A percentile compares a stretch with the other conserved stretches of the same genome.
Conservation (phyloP, 2,329 filamentous ascomycete genomes). For the Xylariomycetidae sp. region DNA sequence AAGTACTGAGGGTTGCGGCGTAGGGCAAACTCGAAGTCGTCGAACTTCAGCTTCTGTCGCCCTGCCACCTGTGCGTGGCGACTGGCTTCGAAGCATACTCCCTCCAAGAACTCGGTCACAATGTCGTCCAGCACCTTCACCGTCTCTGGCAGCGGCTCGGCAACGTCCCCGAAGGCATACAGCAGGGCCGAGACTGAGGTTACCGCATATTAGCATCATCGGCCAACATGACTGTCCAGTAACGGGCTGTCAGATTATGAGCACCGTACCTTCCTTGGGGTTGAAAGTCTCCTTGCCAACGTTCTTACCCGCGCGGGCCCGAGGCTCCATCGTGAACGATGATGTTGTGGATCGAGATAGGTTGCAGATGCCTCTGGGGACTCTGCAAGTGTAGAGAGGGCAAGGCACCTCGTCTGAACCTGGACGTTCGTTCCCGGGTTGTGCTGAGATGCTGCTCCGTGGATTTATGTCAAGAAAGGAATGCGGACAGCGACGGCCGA, state of each 20-base stretch:
- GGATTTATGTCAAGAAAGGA: too few relatives aligned
- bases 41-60: constrained; percentile 94
- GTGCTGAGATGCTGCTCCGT: too few relatives aligned
- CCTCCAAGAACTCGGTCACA: constrained; percentile 92
- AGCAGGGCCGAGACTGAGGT: constrained; percentile 65
- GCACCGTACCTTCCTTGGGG: constrained; percentile 58
- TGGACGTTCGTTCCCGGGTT: too few relatives aligned
- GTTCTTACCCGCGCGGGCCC: constrained; percentile 71
- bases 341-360: neutral
- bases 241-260: too few relatives aligned
- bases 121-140: constrained; percentile 89
- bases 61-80: constrained; percentile 79
- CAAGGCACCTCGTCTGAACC: neutral
- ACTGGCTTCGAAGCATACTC: constrained; percentile 84
- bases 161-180: constrained; percentile 73
- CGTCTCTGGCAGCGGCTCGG: constrained; percentile 73
- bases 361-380: neutral
- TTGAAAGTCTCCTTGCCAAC: constrained; percentile 79
- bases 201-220: too few relatives aligned
- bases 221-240: too few relatives aligned
- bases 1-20: constrained; percentile 79
- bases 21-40: constrained; percentile 94
- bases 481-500: too few relatives aligned
- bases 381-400: too few relatives aligned
- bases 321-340: constrained; percentile 56